A percentile compares a stretch with the other conserved stretches of the same genome.
Evolutionary conservation across 139 green algal genomes (phyloP).

Genomic region (Parachlorella kessleri): DNA sequence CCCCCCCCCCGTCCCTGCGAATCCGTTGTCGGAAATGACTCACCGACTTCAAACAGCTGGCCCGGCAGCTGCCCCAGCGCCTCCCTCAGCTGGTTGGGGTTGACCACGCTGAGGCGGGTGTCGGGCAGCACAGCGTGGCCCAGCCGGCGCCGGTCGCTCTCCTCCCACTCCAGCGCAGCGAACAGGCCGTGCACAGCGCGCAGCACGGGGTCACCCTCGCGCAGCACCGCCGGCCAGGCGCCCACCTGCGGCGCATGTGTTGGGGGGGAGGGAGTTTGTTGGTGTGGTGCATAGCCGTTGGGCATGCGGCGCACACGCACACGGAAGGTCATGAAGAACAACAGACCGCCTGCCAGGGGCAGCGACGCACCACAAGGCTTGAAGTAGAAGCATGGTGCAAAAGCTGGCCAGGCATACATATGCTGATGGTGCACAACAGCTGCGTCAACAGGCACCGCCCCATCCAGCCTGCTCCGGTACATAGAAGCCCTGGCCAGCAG

Average conservation of each 20-base stretch:
- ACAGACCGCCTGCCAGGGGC: too few relatives aligned
- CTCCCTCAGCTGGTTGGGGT: conserved; percentile 3
- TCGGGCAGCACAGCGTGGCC: neutral
- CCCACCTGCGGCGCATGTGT: neutral
- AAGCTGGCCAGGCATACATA: neutral
- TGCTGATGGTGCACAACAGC: too few relatives aligned
- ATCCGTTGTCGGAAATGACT: too few relatives aligned
- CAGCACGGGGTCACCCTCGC: conserved; percentile 5
- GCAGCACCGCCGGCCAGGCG: neutral
- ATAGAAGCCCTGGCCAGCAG: too few relatives aligned
- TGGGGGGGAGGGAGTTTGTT: too few relatives aligned
- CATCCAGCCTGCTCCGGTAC: too few relatives aligned
- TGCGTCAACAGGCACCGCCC: too few relatives aligned
- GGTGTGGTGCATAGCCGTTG: too few relatives aligned
- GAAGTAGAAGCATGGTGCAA: neutral
- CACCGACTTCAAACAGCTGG: neutral
- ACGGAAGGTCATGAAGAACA: too few relatives aligned
- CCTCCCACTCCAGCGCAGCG: conserved; percentile 4
- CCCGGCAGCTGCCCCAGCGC: neutral
- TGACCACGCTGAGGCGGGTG: neutral
- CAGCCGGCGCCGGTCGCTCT: neutral
- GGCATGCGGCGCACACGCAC: too few relatives aligned
- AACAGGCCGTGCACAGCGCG: conserved; percentile 2
- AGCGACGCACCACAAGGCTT: too few relatives aligned
- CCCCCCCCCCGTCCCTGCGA: too few relatives aligned